Base-by-base conservation (phyloP, 2,329 filamentous ascomycete genomes). In the Neofusicoccum laricinum region DNA sequence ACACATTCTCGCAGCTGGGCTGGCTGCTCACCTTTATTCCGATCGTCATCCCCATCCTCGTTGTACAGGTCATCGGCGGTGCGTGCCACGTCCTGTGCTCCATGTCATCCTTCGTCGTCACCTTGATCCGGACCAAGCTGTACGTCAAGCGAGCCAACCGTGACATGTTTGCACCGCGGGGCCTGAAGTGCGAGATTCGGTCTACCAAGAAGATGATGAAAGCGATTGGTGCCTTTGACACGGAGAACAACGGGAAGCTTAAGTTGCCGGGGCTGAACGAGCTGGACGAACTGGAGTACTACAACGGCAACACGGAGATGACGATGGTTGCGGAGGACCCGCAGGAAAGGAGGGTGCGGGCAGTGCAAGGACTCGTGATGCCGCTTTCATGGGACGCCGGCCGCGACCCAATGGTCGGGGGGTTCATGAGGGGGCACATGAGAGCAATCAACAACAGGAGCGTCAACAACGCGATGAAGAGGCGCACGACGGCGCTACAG, bases 1-100 rank as follows among this genome's bases (percentile, higher is more conserved):
- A 68, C 10, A 69, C 71, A 0, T 64, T 69, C 62, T 69, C 70
- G 55, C 67, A 73, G 66, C 59, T 63, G 5, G 61, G 67, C 3
- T 64, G 68, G 34, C 46, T 69, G 3, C 66, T 65, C 10, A 70
- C 71, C 3, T 65, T 62, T 1, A 53, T 64, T 14, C 67, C 71
- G 50, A 45, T 66, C 1, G 63, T 68, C 7, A 57, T 68, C 10
- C 68, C 70, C 63, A 64, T 72, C 25, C 51, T 69, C 0, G 68
- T 67, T 1, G 61, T 68, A 8, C 49, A 51, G 32, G 17, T 51
- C 49, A 19, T 36, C 49, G 49, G 49, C 49, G 49, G 49, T 15
- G 21, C 17, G 21, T 17, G 4, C 15, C 49, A 51, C 32, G 49
- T 51, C 49, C 49, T 51, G 6, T 17, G 14, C 14, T n/a, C 49